Conservation (phyloP, 2,329 filamentous ascomycete species). For the Trichoderma aggressivum region DNA sequence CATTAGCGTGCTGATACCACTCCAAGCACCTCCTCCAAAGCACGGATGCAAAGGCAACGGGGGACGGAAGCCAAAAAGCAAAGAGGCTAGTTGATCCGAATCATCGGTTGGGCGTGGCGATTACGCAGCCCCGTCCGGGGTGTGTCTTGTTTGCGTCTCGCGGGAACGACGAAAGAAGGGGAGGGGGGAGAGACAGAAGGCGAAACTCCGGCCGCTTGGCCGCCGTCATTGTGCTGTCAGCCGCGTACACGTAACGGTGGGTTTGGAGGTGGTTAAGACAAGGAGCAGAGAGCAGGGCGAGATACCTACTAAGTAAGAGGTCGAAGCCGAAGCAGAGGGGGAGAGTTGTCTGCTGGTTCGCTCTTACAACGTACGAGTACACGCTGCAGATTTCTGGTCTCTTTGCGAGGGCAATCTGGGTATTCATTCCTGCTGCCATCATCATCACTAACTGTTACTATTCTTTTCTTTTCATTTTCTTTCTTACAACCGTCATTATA, state of each 20-base stretch:
- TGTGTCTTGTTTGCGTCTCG: background rate
- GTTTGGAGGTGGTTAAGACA: background rate
- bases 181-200: background rate
- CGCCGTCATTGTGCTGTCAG: conserved; percentile 11
- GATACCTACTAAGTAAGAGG: background rate
- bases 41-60: background rate
- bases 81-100: background rate
- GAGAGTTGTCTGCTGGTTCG: background rate
- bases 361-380: background rate
- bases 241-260: background rate
- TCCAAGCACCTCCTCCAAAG: background rate
- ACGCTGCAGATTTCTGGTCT: background rate
- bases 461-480: background rate
- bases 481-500: background rate
- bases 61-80: background rate
- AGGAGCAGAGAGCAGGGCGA: too few relatives aligned
- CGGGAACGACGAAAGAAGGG: background rate
- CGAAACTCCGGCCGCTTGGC: background rate
- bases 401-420: background rate
- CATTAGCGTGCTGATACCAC: background rate
- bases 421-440: background rate
- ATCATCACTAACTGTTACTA: background rate
- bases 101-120: background rate
- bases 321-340: background rate
- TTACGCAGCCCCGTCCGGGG: background rate